A percentile compares a stretch with the other conserved stretches of the same genome.
Conservation (phyloP, 169 alveolate species). For the Cryptosporidium felis region DNA sequence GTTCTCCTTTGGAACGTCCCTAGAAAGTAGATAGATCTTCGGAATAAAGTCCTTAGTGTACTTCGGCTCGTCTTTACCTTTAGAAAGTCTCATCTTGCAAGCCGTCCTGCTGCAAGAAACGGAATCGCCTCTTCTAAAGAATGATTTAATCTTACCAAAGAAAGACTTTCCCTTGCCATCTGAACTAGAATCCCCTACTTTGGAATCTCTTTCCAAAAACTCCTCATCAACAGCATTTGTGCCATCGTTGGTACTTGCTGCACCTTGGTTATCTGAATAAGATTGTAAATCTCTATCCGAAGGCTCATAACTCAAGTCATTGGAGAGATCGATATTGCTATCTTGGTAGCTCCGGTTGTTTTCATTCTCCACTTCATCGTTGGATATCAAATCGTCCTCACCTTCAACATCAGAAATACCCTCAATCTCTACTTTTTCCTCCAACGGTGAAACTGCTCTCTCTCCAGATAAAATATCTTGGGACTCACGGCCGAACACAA, state of each 20-base stretch:
- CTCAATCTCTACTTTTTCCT: slow-evolving; percentile 19
- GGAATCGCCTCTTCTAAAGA: slow-evolving; percentile 37
- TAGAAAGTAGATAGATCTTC: slow-evolving; percentile 10
- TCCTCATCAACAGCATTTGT: neutral
- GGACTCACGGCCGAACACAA: neutral
- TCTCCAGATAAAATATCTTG: slow-evolving; percentile 8
- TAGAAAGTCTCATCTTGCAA: slow-evolving; percentile 6
- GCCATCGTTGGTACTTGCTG: neutral
- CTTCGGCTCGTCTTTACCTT: slow-evolving; percentile 3
- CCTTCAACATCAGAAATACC: slow-evolving; percentile 1
- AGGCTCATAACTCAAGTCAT: neutral
- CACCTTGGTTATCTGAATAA: neutral
- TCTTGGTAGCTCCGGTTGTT: neutral
- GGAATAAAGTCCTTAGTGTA: slow-evolving; percentile 44
- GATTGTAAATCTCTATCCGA: neutral
- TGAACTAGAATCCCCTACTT: neutral
- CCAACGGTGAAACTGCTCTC: slow-evolving; percentile 29
- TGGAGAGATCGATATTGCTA: neutral
- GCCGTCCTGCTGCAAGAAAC: neutral
- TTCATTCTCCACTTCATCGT: neutral
- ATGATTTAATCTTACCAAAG: slow-evolving; percentile 7
- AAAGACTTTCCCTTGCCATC: neutral
- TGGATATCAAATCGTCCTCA: neutral
- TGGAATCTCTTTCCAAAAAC: neutral
- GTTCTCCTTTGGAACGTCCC: slow-evolving; percentile 16